phyloP scores from a whole-genome alignment of 75 land plant genomes.

The Larix kaempferi region DNA sequence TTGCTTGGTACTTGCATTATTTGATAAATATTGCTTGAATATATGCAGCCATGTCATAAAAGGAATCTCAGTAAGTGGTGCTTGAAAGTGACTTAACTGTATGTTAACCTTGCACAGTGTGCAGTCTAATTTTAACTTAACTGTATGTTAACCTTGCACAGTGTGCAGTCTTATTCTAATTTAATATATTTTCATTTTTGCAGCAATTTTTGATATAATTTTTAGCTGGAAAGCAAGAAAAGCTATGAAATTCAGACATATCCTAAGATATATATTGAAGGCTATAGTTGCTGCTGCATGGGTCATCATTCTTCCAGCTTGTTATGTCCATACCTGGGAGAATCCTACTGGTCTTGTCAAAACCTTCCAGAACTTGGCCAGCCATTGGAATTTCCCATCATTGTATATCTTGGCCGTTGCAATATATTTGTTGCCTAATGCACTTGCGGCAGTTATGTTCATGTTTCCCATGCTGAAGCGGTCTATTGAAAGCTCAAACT shows the following conservation, averaged over 20 bases:
- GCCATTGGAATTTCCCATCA: constrained; percentile 38
- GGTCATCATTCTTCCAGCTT: constrained; percentile 65
- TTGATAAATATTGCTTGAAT: no score
- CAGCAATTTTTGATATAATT: constrained; percentile 69
- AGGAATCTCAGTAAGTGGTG: no score
- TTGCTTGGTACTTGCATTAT: no score
- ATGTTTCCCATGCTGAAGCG: constrained; percentile 77
- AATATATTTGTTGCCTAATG: constrained; percentile 81
- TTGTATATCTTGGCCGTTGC: constrained; percentile 68
- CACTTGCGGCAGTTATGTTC: constrained; percentile 66
- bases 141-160: no score
- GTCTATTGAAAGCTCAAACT: constrained; percentile 72
- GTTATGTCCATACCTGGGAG: constrained; percentile 53
- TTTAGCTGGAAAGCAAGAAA: constrained; percentile 65
- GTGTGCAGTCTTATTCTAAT: no score
- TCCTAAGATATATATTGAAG: constrained; percentile 65
- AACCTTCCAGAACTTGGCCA: constrained; percentile 38
- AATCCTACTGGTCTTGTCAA: constrained; percentile 47
- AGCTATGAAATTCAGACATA: constrained; percentile 54
- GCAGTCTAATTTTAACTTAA: no score
- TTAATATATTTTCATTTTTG: background rate
- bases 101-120: no score
- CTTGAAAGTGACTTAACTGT: no score
- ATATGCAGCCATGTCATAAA: no score
- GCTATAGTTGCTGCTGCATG: constrained; percentile 72